Evolutionary conservation across 148 eudicot genomes (phyloP).

Genomic region (Spergularia bocconei): DNA sequence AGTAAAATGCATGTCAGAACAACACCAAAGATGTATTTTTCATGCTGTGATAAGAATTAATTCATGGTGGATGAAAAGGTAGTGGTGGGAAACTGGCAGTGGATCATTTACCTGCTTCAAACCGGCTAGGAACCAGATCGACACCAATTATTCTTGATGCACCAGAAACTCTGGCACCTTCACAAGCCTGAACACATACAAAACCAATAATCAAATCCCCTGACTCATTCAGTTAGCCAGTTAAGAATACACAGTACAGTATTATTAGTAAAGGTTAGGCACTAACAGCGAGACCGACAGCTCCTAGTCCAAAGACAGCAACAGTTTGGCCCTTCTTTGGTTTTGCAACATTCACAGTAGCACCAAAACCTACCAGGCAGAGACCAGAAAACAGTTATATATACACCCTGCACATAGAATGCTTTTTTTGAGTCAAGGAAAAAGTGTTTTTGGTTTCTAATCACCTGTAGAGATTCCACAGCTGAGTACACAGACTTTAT

Average conservation of each 20-base stretch:
- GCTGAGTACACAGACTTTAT: constrained; percentile 71
- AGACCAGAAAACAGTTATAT: not conserved
- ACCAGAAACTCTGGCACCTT: constrained; percentile 59
- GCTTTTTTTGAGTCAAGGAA: not conserved
- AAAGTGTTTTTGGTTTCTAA: not conserved
- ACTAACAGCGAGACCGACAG: constrained; percentile 78
- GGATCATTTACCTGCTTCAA: constrained; percentile 27
- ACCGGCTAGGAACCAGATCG: constrained; percentile 39
- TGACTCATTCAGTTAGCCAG: not conserved
- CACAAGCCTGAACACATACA: constrained; percentile 40
- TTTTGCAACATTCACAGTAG: constrained; percentile 76
- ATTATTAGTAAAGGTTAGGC: no score
- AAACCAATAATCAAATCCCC: not conserved
- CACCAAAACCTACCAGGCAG: constrained; percentile 52
- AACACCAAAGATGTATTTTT: no score
- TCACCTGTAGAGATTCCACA: constrained; percentile 71
- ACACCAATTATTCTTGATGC: constrained; percentile 62
- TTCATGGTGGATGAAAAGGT: not conserved
- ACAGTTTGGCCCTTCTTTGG: constrained; percentile 70
- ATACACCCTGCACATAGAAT: not conserved
- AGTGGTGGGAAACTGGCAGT: not conserved
- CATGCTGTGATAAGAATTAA: no score
- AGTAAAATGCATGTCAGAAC: not conserved
- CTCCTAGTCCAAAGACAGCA: constrained; percentile 73
- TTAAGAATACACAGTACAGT: not conserved